Conservation (phyloP, 2,329 filamentous ascomycete species). For the Lecanicillium sp. region DNA sequence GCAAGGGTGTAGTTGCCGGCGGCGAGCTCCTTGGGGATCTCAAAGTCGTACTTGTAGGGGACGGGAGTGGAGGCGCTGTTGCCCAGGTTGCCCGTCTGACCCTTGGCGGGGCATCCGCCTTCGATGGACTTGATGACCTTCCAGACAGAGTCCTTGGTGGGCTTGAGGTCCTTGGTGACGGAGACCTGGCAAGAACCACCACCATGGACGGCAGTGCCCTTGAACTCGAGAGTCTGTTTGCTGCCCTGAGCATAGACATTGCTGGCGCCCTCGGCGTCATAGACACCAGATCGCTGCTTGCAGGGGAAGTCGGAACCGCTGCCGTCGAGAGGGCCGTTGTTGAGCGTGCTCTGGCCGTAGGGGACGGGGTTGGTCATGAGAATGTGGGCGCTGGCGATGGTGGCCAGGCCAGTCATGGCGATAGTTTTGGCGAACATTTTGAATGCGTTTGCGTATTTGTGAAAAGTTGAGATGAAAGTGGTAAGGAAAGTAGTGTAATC, state of each 20-base stretch:
- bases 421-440: conserved; percentile 48
- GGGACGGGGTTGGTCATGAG: conserved; percentile 63
- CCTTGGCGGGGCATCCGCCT: conserved; percentile 71
- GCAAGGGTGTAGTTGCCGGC: conserved; percentile 74
- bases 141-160: conserved; percentile 64
- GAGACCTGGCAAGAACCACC: conserved; percentile 90
- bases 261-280: conserved; percentile 38
- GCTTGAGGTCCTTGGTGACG: conserved; percentile 69
- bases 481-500: conserved; percentile 20
- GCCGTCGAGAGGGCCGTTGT: conserved; percentile 59
- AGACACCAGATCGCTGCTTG: conserved; percentile 52
- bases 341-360: conserved; percentile 35
- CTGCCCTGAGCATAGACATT: conserved; percentile 52
- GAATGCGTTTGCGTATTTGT: conserved; percentile 35
- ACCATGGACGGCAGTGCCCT: conserved; percentile 72
- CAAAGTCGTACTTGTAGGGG: conserved; percentile 60
- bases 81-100: conserved; percentile 51
- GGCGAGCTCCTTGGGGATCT: conserved; percentile 64
- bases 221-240: conserved; percentile 51
- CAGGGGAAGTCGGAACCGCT: conserved; percentile 73
- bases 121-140: conserved; percentile 86
- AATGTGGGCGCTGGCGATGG: conserved; percentile 68
- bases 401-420: conserved; percentile 49
- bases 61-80: conserved; percentile 36
- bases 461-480: conserved; percentile 14